A percentile compares a stretch with the other conserved stretches of the same genome.
These are phyloP conservation scores for Schwanniomyces polymorphus DNA, from an alignment of 805 yeast species.

Conservation along the genomic window DNA sequence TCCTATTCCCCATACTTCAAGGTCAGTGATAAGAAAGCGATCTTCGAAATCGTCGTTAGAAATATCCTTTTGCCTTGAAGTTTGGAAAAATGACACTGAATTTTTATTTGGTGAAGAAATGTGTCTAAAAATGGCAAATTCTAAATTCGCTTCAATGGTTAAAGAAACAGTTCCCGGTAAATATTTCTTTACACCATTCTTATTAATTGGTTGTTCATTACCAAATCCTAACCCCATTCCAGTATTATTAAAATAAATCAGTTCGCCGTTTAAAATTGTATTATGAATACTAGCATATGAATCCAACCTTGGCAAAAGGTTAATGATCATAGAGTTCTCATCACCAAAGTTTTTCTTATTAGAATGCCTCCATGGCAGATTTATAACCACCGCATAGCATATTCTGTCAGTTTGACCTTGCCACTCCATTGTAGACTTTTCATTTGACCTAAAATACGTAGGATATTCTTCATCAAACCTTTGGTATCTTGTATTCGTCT, in stretches of 20 bases:
- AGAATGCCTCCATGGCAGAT: constrained; percentile 75
- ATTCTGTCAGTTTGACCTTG: constrained; percentile 44
- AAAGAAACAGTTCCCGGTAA: constrained; percentile 78
- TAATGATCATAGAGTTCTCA: constrained; percentile 54
- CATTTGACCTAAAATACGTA: constrained; percentile 27
- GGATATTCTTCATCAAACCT: constrained; percentile 53
- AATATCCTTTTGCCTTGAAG: constrained; percentile 18
- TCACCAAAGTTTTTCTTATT: constrained; percentile 75
- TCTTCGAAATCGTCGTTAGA: constrained; percentile 53
- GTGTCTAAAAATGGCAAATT: constrained; percentile 78
- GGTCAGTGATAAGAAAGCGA: constrained; percentile 65
- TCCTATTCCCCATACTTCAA: constrained; percentile 94
- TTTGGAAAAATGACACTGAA: constrained; percentile 23
- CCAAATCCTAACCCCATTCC: constrained; percentile 91
- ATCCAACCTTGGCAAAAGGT: constrained; percentile 66
- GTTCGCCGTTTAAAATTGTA: constrained; percentile 32
- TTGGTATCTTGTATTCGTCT: constrained; percentile 46
- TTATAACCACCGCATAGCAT: constrained; percentile 63
- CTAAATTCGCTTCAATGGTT: constrained; percentile 74
- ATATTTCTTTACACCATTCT: constrained; percentile 44
- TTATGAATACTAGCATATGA: constrained; percentile 33
- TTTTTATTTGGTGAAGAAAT: constrained; percentile 36
- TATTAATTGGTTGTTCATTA: constrained; percentile 57
- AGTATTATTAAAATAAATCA: constrained; percentile 64
- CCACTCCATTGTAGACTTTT: constrained; percentile 25